phyloP scores from a whole-genome alignment of 345 rosid genomes.

The Triadica sebifera region DNA sequence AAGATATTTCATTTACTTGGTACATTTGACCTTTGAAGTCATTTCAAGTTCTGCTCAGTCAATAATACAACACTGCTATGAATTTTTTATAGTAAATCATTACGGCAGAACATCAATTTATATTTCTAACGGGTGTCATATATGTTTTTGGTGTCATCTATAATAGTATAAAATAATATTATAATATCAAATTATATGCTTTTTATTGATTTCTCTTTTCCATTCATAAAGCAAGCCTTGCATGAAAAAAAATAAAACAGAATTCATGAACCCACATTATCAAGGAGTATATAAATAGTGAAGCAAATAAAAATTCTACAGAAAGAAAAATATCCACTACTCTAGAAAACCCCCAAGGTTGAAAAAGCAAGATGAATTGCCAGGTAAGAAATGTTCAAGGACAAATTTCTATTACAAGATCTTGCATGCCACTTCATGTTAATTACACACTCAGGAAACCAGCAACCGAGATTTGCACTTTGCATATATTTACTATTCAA shows the following conservation, averaged over 20 bases:
- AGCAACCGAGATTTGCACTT: no score
- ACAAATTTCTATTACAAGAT: neutral
- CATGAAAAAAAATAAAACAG: neutral
- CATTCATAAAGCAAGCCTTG: neutral
- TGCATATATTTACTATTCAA: no score
- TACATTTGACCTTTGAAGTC: neutral
- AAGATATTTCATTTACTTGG: neutral
- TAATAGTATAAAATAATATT: no score
- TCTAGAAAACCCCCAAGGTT: neutral
- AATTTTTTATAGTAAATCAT: no score
- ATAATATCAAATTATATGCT: neutral
- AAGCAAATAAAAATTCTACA: neutral
- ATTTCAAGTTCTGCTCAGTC: neutral
- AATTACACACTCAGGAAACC: neutral
- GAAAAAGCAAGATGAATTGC: neutral
- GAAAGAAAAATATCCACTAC: neutral
- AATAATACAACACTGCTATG: no score
- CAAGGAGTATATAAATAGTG: no score
- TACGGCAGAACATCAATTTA: no score
- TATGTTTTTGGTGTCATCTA: no score
- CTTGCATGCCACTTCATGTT: neutral
- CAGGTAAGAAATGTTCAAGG: neutral
- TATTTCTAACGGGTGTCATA: no score
- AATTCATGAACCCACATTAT: neutral
- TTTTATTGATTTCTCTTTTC: neutral